Conservation (phyloP, 345 rosid genomes). For the Crucihimalaya himalaica region DNA sequence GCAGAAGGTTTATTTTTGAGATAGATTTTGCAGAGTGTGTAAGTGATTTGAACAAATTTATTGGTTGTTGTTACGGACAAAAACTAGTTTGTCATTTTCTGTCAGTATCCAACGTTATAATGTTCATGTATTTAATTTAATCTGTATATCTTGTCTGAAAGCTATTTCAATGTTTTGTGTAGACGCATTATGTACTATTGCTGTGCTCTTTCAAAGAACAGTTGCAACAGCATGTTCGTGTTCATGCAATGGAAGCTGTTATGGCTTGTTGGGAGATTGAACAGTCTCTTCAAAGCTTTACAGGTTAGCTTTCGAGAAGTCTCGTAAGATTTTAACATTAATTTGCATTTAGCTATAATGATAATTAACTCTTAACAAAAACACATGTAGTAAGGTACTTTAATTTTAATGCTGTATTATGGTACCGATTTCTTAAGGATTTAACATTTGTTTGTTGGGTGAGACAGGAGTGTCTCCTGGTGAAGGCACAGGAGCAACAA, state of each 20-base stretch:
- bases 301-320: slow-evolving; percentile 47
- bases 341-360: not conserved
- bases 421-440: not conserved
- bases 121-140: not conserved
- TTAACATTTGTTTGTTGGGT: slow-evolving; percentile 16
- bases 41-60: slow-evolving; percentile 9
- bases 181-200: slow-evolving; percentile 92
- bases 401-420: not conserved
- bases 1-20: slow-evolving; percentile 1
- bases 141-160: slow-evolving; percentile 11
- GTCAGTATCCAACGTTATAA: not conserved
- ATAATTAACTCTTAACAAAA: not conserved
- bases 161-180: slow-evolving; percentile 15
- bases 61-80: slow-evolving; percentile 15
- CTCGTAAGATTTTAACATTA: not conserved
- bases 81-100: slow-evolving; percentile 16
- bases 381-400: not conserved
- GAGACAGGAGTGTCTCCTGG: slow-evolving; percentile 92
- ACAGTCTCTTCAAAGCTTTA: slow-evolving; percentile 91
- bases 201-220: slow-evolving; percentile 94
- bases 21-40: slow-evolving; percentile 19
- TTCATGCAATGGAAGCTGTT: slow-evolving; percentile 99
- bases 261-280: slow-evolving; percentile 99
- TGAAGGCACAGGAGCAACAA: slow-evolving; percentile 98
- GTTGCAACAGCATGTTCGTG: slow-evolving; percentile 95